phyloP scores from a whole-genome alignment of 495 filamentous ascomycete species.

The Sordaria brevicollis region DNA sequence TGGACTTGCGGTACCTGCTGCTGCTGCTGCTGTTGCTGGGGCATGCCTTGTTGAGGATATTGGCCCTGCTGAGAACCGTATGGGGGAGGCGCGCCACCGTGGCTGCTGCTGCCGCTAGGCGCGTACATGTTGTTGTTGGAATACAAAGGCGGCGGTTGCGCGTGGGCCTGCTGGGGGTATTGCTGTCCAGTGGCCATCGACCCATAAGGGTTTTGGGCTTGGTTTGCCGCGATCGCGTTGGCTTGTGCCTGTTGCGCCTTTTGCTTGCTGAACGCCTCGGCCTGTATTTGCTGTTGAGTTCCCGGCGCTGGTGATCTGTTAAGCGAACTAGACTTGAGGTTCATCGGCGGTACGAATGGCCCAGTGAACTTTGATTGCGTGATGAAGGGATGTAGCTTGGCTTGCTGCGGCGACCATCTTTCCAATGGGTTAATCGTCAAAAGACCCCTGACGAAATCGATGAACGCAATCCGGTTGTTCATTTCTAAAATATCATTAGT shows the following conservation, averaged over 20 bases:
- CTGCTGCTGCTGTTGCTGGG: conserved; percentile 38
- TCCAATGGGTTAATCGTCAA: conserved; percentile 94
- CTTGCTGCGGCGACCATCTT: conserved; percentile 95
- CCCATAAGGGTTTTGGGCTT: conserved; percentile 42
- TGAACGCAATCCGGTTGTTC: conserved; percentile 96
- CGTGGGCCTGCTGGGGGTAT: conserved; percentile 30
- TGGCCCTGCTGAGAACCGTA: conserved; percentile 65
- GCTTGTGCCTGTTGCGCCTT: conserved; percentile 62
- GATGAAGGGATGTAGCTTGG: conserved; percentile 96
- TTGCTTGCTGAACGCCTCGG: conserved; percentile 84
- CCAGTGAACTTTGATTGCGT: conserved; percentile 96
- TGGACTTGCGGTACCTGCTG: conserved; percentile 30
- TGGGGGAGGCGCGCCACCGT: conserved; percentile 70
- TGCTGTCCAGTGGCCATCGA: conserved; percentile 24
- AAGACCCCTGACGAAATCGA: conserved; percentile 95
- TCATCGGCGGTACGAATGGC: conserved; percentile 96
- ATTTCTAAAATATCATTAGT: conserved; percentile 57
- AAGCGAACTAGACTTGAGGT: conserved; percentile 71
- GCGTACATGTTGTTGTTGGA: conserved; percentile 58
- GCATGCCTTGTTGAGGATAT: conserved; percentile 65
- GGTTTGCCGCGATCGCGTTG: conserved; percentile 46
- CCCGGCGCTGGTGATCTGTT: conserved; percentile 86
- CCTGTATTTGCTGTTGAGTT: conserved; percentile 94
- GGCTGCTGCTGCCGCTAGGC: conserved; percentile 46
- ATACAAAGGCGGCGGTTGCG: conserved; percentile 56